phyloP scores from a whole-genome alignment of 148 eudicot genomes.

The Rheum nobile region DNA sequence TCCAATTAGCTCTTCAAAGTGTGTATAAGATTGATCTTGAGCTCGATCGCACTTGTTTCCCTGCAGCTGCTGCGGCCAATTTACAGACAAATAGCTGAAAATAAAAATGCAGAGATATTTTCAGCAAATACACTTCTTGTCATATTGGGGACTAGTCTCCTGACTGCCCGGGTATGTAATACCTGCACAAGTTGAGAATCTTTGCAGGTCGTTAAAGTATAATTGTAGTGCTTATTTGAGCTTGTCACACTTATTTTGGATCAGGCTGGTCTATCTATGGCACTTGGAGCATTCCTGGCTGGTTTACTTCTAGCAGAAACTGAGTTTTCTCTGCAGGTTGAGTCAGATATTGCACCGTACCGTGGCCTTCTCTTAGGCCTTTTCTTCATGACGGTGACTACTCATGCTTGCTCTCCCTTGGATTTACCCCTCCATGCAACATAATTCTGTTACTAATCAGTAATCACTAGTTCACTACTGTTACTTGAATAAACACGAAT shows the following conservation, averaged over 20 bases:
- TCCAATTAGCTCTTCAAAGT: not conserved
- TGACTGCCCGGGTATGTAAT: constrained; percentile 75
- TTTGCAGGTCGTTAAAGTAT: not conserved
- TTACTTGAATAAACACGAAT: not conserved
- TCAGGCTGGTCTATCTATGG: constrained; percentile 99
- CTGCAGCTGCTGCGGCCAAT: constrained; percentile 91
- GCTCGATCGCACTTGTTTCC: not conserved
- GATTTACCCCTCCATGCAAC: not conserved
- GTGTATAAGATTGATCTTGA: not conserved
- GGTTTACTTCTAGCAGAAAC: constrained; percentile 99
- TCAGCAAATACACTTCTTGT: constrained; percentile 96
- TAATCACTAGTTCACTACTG: not conserved
- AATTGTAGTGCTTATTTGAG: not conserved
- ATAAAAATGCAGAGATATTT: constrained; percentile 94
- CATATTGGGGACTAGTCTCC: constrained; percentile 90
- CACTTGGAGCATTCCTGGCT: constrained; percentile 96
- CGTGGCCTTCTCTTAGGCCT: constrained; percentile 97
- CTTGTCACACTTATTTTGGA: constrained; percentile 8
- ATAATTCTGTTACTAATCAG: not conserved
- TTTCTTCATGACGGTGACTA: constrained; percentile 89
- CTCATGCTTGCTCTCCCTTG: not conserved
- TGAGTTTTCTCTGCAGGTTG: constrained; percentile 93
- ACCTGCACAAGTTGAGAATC: not conserved
- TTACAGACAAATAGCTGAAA: constrained; percentile 91
- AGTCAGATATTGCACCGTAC: constrained; percentile 99